These are phyloP conservation scores for Cichorium intybus DNA, from an alignment of 140 eudicot species.

Conservation along the genomic window DNA sequence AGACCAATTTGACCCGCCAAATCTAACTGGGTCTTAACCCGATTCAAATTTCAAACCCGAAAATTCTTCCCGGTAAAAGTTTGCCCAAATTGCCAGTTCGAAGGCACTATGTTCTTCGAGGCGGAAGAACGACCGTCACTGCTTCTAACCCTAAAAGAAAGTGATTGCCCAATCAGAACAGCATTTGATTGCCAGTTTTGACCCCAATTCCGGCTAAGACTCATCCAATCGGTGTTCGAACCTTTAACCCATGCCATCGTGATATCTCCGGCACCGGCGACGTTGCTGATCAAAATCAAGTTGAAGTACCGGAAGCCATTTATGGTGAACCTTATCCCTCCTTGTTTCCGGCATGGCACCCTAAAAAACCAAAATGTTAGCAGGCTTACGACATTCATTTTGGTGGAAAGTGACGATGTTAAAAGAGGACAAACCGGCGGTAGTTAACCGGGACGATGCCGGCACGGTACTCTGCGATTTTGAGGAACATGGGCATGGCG, in stretches of 20 bases:
- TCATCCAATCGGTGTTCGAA: slow-evolving; percentile 52
- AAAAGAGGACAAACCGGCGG: slow-evolving; percentile 46
- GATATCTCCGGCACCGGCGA: slow-evolving; percentile 75
- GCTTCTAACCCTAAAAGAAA: slow-evolving; percentile 59
- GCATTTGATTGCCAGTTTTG: slow-evolving; percentile 72
- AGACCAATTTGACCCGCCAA: slow-evolving; percentile 15
- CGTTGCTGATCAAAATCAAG: slow-evolving; percentile 60
- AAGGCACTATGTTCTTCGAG: slow-evolving; percentile 56
- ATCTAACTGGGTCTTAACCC: slow-evolving; percentile 9
- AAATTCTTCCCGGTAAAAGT: slow-evolving; percentile 72
- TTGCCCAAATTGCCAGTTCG: slow-evolving; percentile 72
- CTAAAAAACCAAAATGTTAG: slow-evolving; percentile 20
- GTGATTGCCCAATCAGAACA: slow-evolving; percentile 52
- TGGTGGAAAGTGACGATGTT: neutral
- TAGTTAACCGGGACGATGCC: slow-evolving; percentile 73
- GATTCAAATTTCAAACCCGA: slow-evolving; percentile 31
- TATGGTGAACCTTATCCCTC: slow-evolving; percentile 67
- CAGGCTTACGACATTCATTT: neutral
- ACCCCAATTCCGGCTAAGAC: slow-evolving; percentile 75
- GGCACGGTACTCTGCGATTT: slow-evolving; percentile 59
- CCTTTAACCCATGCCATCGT: slow-evolving; percentile 61
- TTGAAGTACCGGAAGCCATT: slow-evolving; percentile 74
- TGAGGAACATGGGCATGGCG: slow-evolving; percentile 82
- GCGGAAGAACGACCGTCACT: slow-evolving; percentile 64
- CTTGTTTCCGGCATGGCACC: slow-evolving; percentile 62